A percentile compares a stretch with the other conserved stretches of the same genome.
Conservation (phyloP, 768 basidiomycete genomes). For the Serendipita sp. region DNA sequence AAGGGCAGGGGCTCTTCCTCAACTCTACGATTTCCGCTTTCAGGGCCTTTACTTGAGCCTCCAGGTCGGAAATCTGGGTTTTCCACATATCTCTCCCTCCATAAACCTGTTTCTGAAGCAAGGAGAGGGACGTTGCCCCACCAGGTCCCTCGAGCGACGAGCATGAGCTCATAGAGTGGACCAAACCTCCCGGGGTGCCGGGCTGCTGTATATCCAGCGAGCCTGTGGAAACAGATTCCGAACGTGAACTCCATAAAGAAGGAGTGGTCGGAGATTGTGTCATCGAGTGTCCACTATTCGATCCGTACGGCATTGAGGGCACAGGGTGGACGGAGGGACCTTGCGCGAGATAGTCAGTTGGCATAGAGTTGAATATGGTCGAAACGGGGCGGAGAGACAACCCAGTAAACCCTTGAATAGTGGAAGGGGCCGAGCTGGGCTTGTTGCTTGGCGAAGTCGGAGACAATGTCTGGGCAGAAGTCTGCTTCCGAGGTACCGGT, state of each 20-base stretch:
- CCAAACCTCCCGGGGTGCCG: neutral
- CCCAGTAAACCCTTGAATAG: slow-evolving; percentile 43
- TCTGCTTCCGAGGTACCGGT: neutral
- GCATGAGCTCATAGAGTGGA: slow-evolving; percentile 8
- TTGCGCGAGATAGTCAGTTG: slow-evolving; percentile 30
- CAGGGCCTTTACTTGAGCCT: slow-evolving; percentile 54
- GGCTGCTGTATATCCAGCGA: neutral
- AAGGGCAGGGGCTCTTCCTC: neutral
- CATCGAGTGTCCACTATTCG: neutral
- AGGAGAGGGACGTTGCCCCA: slow-evolving; percentile 31
- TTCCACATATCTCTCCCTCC: slow-evolving; percentile 51
- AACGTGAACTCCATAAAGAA: slow-evolving; percentile 2
- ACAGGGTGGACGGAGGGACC: slow-evolving; percentile 17
- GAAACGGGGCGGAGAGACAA: slow-evolving; percentile 64
- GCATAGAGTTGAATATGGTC: slow-evolving; percentile 56
- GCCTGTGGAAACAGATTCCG: slow-evolving; percentile 1
- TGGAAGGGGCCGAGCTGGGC: slow-evolving; percentile 52
- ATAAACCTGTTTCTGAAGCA: slow-evolving; percentile 45
- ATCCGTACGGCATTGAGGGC: slow-evolving; percentile 21
- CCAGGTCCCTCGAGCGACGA: slow-evolving; percentile 22
- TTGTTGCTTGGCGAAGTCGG: neutral
- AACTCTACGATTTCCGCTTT: slow-evolving; percentile 51
- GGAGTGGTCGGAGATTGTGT: slow-evolving; percentile 9
- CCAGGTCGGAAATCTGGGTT: slow-evolving; percentile 58
- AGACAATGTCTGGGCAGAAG: neutral